These are phyloP conservation scores for Termitomyces sp. DNA, from an alignment of 768 basidiomycete species.

Conservation along the genomic window DNA sequence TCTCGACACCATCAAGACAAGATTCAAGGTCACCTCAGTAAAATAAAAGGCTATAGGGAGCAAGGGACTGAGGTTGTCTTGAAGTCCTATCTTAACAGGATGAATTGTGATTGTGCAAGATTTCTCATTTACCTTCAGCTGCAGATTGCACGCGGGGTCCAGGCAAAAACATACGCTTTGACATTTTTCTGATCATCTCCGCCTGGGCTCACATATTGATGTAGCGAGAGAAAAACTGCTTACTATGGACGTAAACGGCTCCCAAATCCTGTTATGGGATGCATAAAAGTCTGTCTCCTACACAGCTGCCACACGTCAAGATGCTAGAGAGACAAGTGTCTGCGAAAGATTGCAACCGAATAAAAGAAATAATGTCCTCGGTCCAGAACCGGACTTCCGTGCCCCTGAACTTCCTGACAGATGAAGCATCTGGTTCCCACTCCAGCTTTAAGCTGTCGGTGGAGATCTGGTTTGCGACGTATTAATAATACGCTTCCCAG, in stretches of 20 bases:
- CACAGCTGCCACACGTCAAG: not conserved
- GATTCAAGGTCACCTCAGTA: constrained; percentile 67
- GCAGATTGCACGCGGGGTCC: not conserved
- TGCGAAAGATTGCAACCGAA: not conserved
- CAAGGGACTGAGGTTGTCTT: constrained; percentile 19
- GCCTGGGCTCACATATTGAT: too few species aligned
- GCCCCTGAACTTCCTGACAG: constrained; percentile 43
- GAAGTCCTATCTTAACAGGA: constrained; percentile 38
- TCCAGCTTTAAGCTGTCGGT: constrained; percentile 37
- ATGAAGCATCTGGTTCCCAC: constrained; percentile 49
- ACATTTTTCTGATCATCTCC: too few species aligned
- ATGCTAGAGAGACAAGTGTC: not conserved
- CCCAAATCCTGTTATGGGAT: constrained; percentile 67
- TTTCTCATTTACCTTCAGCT: constrained; percentile 29
- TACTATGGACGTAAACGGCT: constrained; percentile 18
- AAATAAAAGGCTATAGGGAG: constrained; percentile 57
- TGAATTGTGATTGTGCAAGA: too few species aligned
- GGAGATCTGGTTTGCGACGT: not conserved
- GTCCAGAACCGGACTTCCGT: not conserved
- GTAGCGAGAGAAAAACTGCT: too few species aligned
- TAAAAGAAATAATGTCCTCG: not conserved
- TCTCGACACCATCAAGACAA: too few species aligned
- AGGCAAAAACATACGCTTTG: too few species aligned
- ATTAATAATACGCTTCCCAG: too few species aligned
- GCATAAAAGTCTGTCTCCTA: constrained; percentile 70